Base-by-base conservation (phyloP, 257 asterid genomes). In the Verbascum thapsus region DNA sequence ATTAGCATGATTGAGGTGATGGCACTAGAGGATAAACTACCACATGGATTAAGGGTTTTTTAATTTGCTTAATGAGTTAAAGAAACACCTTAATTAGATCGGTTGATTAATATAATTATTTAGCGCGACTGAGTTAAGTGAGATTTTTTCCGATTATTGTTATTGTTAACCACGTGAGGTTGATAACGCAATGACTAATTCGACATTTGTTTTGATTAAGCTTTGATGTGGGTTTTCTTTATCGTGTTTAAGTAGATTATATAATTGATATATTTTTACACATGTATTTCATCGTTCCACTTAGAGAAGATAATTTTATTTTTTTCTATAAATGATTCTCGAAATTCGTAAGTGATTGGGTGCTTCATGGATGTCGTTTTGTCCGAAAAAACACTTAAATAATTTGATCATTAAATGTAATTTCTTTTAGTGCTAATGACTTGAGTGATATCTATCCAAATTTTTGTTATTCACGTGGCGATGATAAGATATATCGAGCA, bases 391-490 rank as follows among this genome's bases (percentile, higher is more conserved):
- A 61, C 35, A 22, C 38, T 19, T 18, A 41, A 12, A 2, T 35
- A 50, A 18, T 50, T 50, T 49, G 47, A 39, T 65, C 32, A 23
- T 60, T 61, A 52, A 18, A 16, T 53, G 5, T 15, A 30, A 7
- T 50, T 44, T 59, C 17, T 16, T 18, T 39, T 7, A 11, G 30
- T 1, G 40, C 12, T 8, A 39, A 44, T n/a, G 26, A 60, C 61
- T 45, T 30, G 32, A 64, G 30, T 57, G 56, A 34, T 51, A 74
- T 63, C 30, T 34, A 5, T 35, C 49, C 43, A 63, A n/a, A 69
- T 74, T 47, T 58, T 38, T 37, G 48, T 2, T 60, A 8, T 57
- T 64, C 74, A 74, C 37, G 35, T 63, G 55, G 22, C 34, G 11
- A 23, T 13, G 38, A 43, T n/a, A 2, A 22, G n/a, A n/a, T 4